A percentile compares a stretch with the other conserved stretches of the same genome.
These are phyloP conservation scores for Wakefieldia striispora DNA, from an alignment of 768 basidiomycete genomes.

Conservation along the genomic window DNA sequence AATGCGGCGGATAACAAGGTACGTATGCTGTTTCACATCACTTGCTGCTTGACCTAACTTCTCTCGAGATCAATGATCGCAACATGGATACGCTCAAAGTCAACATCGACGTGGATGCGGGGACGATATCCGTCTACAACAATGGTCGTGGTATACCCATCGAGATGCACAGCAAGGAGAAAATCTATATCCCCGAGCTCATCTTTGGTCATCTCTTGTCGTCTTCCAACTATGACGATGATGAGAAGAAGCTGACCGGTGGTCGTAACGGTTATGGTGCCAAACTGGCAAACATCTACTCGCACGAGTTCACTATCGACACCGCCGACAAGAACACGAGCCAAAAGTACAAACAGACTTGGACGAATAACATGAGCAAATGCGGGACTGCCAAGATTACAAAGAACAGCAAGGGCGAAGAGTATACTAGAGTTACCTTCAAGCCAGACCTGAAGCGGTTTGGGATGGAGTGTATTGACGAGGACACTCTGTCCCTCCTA, in stretches of 20 bases:
- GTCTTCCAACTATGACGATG: constrained; percentile 96
- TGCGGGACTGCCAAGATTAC: constrained; percentile 92
- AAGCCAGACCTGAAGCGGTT: constrained; percentile 89
- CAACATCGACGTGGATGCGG: constrained; percentile 78
- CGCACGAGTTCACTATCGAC: constrained; percentile 91
- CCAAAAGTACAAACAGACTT: constrained; percentile 95
- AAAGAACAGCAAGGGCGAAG: constrained; percentile 82
- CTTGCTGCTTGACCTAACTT: background rate
- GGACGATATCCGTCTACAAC: constrained; percentile 90
- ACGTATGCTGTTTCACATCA: constrained; percentile 15
- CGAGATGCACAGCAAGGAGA: constrained; percentile 90
- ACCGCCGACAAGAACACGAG: constrained; percentile 84
- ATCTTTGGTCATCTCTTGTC: constrained; percentile 96
- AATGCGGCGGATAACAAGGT: constrained; percentile 99
- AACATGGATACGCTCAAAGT: constrained; percentile 92
- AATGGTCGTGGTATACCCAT: constrained; percentile 96
- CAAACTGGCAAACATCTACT: constrained; percentile 98
- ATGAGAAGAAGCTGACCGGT: constrained; percentile 97
- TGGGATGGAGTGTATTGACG: constrained; percentile 88
- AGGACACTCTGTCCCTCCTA: constrained; percentile 84
- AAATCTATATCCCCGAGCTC: constrained; percentile 93
- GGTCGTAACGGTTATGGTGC: constrained; percentile 99
- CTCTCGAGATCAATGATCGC: constrained; percentile 78
- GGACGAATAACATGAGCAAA: constrained; percentile 89
- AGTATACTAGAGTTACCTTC: constrained; percentile 92